Conservation (phyloP, 345 rosid genomes). For the Hevea brasiliensis region DNA sequence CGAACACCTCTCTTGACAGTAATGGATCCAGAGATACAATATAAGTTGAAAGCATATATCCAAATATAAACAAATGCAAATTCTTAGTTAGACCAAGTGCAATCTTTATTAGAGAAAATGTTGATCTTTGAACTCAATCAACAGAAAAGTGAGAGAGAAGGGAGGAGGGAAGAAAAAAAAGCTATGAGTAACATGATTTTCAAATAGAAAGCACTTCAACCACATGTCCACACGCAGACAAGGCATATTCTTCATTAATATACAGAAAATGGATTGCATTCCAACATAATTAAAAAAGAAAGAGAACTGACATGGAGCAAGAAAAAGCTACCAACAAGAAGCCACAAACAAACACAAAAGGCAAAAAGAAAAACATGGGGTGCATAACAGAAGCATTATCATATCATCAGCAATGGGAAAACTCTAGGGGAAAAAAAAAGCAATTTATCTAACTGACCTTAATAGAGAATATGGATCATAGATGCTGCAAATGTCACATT, state of each 20-base stretch:
- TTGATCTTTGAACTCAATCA: too few relatives aligned
- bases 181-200: too few relatives aligned
- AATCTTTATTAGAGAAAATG: too few relatives aligned
- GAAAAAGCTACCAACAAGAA: not conserved
- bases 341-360: not conserved
- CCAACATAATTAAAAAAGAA: too few relatives aligned
- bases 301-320: not conserved
- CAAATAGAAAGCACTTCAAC: not conserved
- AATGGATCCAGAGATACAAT: not conserved
- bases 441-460: constrained; percentile 33
- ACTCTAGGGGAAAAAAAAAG: too few relatives aligned
- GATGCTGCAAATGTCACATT: constrained; percentile 41
- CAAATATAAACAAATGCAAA: not conserved
- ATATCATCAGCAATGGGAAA: not conserved
- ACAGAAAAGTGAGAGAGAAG: too few relatives aligned
- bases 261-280: not conserved
- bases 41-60: not conserved
- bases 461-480: constrained; percentile 3
- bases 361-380: not conserved
- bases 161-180: too few relatives aligned
- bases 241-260: not conserved
- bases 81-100: not conserved
- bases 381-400: too few relatives aligned
- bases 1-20: not conserved
- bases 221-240: not conserved